Conservation (phyloP, 352 stramenopile genomes). For the Blastocystis sp. region DNA sequence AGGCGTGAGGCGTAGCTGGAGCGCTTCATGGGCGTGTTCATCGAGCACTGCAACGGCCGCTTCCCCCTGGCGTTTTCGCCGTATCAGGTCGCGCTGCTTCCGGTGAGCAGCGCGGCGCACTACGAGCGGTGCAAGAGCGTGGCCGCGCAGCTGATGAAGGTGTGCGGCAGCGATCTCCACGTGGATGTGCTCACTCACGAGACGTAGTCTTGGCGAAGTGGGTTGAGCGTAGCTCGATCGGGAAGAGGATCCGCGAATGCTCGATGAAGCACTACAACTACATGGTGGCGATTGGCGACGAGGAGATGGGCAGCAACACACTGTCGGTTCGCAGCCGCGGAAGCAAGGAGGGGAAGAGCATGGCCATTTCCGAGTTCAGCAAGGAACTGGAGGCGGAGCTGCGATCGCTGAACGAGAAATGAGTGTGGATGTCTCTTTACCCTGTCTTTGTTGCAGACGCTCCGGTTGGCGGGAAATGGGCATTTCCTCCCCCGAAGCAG, state of each 20-base stretch:
- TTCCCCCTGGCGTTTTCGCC: conserved; percentile 62
- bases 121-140: conserved; percentile 33
- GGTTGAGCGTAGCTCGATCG: conserved; percentile 87
- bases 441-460: not conserved
- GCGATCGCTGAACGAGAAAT: not conserved
- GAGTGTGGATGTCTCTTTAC: not conserved
- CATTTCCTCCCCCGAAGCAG: not conserved
- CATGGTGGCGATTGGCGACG: conserved; percentile 90
- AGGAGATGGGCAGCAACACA: conserved; percentile 82
- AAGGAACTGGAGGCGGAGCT: conserved; percentile 43
- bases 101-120: not conserved
- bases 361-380: conserved; percentile 87
- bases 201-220: conserved; percentile 91
- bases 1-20: conserved; percentile 18
- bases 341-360: conserved; percentile 86
- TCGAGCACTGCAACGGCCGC: conserved; percentile 66
- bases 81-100: conserved; percentile 52
- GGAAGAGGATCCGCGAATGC: conserved; percentile 95
- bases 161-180: conserved; percentile 11
- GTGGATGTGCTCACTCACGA: conserved; percentile 75
- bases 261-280: conserved; percentile 97
- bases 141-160: conserved; percentile 9
- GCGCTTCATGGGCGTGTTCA: conserved; percentile 66
- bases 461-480: conserved; percentile 23
- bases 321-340: conserved; percentile 89